Evolutionary conservation across 345 rosid species (phyloP).

Genomic region (Syzygium oleosum): DNA sequence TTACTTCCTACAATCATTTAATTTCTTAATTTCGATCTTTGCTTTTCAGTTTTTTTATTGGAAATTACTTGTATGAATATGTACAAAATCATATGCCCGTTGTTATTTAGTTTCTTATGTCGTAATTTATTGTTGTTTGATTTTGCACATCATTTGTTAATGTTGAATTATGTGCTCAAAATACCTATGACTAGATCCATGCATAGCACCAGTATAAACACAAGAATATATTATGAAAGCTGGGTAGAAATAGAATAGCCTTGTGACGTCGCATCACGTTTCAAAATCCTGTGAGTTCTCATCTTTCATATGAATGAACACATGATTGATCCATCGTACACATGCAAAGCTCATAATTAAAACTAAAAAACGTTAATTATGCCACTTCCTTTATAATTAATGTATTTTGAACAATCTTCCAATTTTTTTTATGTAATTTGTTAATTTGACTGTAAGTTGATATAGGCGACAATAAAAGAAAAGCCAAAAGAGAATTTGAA

Average conservation of each 20-base stretch:
- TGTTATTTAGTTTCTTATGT: not conserved
- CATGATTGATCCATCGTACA: rapidly evolving
- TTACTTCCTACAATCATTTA: too few relatives aligned
- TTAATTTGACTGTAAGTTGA: too few relatives aligned
- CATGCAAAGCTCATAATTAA: not conserved
- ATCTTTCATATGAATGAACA: not conserved
- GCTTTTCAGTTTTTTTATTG: too few relatives aligned
- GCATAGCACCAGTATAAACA: too few relatives aligned
- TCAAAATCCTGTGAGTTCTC: not conserved
- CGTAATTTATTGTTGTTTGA: too few relatives aligned
- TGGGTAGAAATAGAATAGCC: not conserved
- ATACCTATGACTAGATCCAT: too few relatives aligned
- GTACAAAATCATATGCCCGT: too few relatives aligned
- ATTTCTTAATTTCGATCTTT: too few relatives aligned
- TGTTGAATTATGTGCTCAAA: not conserved
- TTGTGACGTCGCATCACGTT: rapidly evolving
- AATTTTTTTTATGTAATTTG: not conserved
- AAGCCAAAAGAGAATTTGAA: rapidly evolving
- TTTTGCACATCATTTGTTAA: not conserved
- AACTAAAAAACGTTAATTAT: rapidly evolving
- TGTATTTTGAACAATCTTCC: not conserved
- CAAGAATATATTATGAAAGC: too few relatives aligned
- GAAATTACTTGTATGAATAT: too few relatives aligned
- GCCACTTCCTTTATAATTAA: not conserved
- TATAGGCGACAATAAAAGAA: not conserved